phyloP scores from a whole-genome alignment of 2,329 filamentous ascomycete species.

The Sporothrix variecibatus region DNA sequence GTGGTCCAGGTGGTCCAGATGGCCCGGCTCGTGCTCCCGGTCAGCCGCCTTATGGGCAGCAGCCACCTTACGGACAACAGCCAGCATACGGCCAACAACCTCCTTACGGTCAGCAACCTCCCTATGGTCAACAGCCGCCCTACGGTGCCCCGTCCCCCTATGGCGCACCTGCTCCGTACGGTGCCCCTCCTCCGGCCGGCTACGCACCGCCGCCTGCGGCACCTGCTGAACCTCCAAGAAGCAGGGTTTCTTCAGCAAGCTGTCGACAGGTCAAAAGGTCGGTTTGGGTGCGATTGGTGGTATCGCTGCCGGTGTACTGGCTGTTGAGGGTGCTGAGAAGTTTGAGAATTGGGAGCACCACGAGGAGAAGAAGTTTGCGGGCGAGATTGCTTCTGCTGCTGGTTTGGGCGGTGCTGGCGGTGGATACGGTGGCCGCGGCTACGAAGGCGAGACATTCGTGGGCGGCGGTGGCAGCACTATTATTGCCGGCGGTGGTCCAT shows the following conservation, averaged over 20 bases:
- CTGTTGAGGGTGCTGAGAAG: slow-evolving; percentile 26
- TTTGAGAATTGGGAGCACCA: slow-evolving; percentile 23
- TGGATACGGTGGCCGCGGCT: slow-evolving; percentile 3
- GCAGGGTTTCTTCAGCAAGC: slow-evolving; percentile 25
- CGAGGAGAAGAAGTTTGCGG: slow-evolving; percentile 25
- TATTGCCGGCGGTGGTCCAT: neutral
- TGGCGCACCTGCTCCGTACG: slow-evolving; percentile 9
- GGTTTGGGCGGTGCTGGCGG: slow-evolving; percentile 17
- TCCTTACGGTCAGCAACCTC: neutral
- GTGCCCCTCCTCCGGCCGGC: slow-evolving; percentile 11
- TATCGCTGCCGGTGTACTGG: slow-evolving; percentile 24
- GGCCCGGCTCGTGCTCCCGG: slow-evolving; percentile 15
- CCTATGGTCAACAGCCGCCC: neutral
- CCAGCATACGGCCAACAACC: neutral
- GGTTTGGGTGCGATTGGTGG: slow-evolving; percentile 24
- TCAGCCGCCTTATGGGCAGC: slow-evolving; percentile 18
- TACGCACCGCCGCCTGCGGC: slow-evolving; percentile 15
- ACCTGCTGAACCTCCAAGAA: slow-evolving; percentile 8
- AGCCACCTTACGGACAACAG: neutral
- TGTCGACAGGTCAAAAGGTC: slow-evolving; percentile 27
- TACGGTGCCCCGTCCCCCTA: neutral
- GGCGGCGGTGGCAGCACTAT: neutral
- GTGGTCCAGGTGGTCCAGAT: neutral
- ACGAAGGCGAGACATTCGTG: slow-evolving; percentile 1
- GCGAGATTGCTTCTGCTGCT: slow-evolving; percentile 22